These are phyloP conservation scores for Henckelia pumila DNA, from an alignment of 257 asterid species.

Conservation along the genomic window DNA sequence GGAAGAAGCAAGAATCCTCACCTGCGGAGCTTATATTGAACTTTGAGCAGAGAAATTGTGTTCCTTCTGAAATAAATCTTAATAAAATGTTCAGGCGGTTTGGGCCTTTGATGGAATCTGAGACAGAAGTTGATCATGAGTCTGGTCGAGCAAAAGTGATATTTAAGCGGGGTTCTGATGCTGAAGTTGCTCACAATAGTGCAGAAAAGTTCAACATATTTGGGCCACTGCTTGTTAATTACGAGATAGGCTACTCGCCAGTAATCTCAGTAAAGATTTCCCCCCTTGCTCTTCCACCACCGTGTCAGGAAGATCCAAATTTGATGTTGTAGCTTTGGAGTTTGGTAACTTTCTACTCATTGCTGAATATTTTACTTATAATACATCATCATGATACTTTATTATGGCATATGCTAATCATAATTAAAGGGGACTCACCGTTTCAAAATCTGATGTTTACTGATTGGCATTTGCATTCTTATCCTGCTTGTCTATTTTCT, in stretches of 20 bases:
- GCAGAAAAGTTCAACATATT: conserved; percentile 68
- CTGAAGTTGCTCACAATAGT: conserved; percentile 85
- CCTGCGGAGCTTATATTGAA: conserved; percentile 86
- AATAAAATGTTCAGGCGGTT: conserved; percentile 88
- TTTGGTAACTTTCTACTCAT: conserved; percentile 42
- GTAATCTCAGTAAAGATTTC: conserved; percentile 49
- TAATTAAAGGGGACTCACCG: not conserved
- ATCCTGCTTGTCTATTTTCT: not conserved
- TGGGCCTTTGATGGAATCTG: conserved; percentile 85
- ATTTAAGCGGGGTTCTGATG: conserved; percentile 89
- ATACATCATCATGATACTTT: not conserved
- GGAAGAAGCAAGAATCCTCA: conserved; percentile 52
- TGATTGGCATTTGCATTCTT: not conserved
- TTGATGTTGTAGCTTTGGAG: conserved; percentile 36
- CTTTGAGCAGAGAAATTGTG: conserved; percentile 53
- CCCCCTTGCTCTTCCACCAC: conserved; percentile 51
- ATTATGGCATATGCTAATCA: not conserved
- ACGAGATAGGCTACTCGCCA: conserved; percentile 76
- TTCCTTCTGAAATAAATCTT: conserved; percentile 73
- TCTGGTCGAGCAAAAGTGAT: conserved; percentile 78
- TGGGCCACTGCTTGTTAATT: conserved; percentile 68
- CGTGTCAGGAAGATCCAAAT: conserved; percentile 41
- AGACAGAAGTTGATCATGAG: conserved; percentile 74
- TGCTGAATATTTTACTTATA: not conserved
- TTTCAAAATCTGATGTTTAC: not conserved